Evolutionary conservation across 2,329 filamentous ascomycete genomes (phyloP).

Genomic region (Bipolaris zeicola): DNA sequence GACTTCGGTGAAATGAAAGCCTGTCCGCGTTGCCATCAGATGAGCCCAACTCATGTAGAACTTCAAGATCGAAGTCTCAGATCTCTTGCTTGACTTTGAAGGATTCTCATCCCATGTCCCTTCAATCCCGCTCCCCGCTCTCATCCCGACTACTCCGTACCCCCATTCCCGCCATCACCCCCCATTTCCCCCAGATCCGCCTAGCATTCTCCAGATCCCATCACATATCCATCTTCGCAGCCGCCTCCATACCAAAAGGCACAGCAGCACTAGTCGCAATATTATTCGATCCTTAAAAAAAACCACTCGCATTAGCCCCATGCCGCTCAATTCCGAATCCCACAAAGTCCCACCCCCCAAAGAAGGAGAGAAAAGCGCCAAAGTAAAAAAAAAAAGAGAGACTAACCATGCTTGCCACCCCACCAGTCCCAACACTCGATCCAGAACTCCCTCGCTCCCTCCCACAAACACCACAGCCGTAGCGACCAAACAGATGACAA

Average conservation of each 20-base stretch:
- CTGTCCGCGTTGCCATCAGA: no score
- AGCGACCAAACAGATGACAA: background rate
- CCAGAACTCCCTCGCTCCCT: background rate
- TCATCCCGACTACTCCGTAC: background rate
- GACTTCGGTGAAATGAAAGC: no score
- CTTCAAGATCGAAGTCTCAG: no score
- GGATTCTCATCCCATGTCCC: background rate
- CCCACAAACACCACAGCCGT: background rate
- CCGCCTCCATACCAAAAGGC: background rate
- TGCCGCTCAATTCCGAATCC: background rate
- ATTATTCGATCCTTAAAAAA: background rate
- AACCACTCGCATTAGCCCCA: background rate
- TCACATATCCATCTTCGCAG: background rate
- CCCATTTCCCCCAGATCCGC: background rate
- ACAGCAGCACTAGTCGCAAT: background rate
- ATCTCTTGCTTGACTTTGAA: no score
- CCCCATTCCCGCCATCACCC: background rate
- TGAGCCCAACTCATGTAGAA: no score
- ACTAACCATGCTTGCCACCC: background rate
- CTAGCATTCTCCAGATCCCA: background rate
- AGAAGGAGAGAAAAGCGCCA: background rate
- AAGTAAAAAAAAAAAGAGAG: no score
- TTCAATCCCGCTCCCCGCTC: background rate
- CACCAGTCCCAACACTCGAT: background rate
- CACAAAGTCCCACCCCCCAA: background rate